Evolutionary conservation across 345 rosid species (phyloP).

Genomic region (Eucalyptus victrix): DNA sequence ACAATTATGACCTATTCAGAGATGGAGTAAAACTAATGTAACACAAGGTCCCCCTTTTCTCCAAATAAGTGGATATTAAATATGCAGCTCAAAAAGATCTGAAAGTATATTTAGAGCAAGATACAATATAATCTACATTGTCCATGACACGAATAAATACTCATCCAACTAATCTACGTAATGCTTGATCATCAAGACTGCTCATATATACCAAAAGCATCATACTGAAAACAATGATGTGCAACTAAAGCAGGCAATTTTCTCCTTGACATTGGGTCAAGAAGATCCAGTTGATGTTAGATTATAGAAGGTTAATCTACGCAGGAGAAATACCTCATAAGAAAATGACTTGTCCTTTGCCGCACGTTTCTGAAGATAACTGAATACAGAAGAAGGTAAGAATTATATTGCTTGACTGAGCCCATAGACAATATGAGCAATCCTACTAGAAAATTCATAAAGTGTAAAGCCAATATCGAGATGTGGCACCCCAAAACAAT

Average conservation of each 20-base stretch:
- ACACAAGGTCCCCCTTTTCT: neutral
- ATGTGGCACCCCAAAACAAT: neutral
- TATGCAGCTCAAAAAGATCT: neutral
- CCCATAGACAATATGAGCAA: neutral
- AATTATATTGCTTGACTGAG: neutral
- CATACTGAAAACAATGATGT: neutral
- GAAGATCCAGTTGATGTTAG: neutral
- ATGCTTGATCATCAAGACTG: neutral
- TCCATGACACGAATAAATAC: neutral
- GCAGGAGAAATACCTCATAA: slow-evolving; percentile 56
- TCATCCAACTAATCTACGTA: neutral
- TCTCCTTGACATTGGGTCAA: neutral
- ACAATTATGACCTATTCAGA: slow-evolving; percentile 61
- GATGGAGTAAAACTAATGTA: neutral
- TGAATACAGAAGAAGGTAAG: slow-evolving; percentile 17
- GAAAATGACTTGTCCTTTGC: slow-evolving; percentile 76
- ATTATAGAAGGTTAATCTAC: neutral
- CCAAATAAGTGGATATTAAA: neutral
- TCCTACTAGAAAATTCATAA: neutral
- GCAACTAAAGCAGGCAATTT: neutral
- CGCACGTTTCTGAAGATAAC: slow-evolving; percentile 77
- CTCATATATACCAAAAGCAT: neutral
- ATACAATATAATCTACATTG: neutral
- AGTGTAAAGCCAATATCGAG: neutral
- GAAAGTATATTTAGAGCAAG: neutral